These are phyloP conservation scores for Erucastrum elatum DNA, from an alignment of 345 rosid genomes.

Conservation along the genomic window DNA sequence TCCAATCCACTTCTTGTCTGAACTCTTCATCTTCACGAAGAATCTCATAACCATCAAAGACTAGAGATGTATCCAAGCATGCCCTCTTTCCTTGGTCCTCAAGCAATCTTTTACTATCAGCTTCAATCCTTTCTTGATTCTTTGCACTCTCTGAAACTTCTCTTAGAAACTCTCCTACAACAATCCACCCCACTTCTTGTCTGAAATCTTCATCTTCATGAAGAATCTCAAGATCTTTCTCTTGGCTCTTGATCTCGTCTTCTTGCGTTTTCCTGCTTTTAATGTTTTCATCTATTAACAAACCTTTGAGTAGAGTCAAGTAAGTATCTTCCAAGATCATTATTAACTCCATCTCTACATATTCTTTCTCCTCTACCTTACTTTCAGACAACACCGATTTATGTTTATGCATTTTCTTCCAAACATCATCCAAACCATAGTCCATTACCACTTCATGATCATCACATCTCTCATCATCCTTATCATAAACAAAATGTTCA, in stretches of 20 bases:
- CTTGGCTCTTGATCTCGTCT: slow-evolving; percentile 21
- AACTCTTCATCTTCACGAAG: slow-evolving; percentile 23
- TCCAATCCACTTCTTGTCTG: slow-evolving; percentile 42
- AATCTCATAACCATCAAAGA: slow-evolving; percentile 31
- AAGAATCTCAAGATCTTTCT: slow-evolving; percentile 17
- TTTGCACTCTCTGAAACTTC: slow-evolving; percentile 44
- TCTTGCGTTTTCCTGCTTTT: slow-evolving; percentile 24
- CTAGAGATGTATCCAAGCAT: slow-evolving; percentile 19
- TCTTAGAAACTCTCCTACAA: slow-evolving; percentile 40
- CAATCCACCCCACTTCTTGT: slow-evolving; percentile 43
- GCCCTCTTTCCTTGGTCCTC: slow-evolving; percentile 30
- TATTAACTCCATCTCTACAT: slow-evolving; percentile 31
- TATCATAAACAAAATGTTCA: slow-evolving; percentile 22
- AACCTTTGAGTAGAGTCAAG: slow-evolving; percentile 43
- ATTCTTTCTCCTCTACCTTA: slow-evolving; percentile 46
- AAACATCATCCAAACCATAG: slow-evolving; percentile 45
- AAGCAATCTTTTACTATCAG: slow-evolving; percentile 20
- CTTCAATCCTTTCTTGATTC: slow-evolving; percentile 33
- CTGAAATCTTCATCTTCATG: slow-evolving; percentile 29
- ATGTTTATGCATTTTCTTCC: slow-evolving; percentile 43
- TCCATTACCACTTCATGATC: slow-evolving; percentile 14
- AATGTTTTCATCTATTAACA: slow-evolving; percentile 26
- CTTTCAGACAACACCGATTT: slow-evolving; percentile 23
- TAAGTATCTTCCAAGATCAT: slow-evolving; percentile 46
- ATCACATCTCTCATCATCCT: neutral